Conservation (phyloP, 768 basidiomycete genomes). For the Termitomyces sp. region DNA sequence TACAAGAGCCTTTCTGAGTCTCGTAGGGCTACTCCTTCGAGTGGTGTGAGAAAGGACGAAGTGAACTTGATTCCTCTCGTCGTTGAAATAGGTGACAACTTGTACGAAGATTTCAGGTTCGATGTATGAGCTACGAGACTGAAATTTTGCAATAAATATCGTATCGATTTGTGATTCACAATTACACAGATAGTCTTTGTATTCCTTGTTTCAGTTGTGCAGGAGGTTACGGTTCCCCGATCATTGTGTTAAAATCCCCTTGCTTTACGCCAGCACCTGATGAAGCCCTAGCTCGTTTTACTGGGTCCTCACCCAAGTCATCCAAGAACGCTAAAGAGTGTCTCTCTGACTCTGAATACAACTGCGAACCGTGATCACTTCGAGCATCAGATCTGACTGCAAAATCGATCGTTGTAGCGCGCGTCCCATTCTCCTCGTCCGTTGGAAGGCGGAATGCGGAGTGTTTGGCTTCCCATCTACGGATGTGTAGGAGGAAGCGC, state of each 20-base stretch:
- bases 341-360: neutral
- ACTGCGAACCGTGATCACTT: neutral
- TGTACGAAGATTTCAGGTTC: slow-evolving; percentile 21
- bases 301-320: neutral
- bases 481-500: neutral
- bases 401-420: neutral
- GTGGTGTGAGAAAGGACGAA: neutral
- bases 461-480: neutral
- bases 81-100: neutral
- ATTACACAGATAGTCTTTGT: neutral
- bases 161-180: neutral
- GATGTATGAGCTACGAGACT: slow-evolving; percentile 12
- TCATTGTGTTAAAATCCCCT: too few relatives aligned
- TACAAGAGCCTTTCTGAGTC: neutral
- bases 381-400: neutral
- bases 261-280: neutral
- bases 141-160: neutral
- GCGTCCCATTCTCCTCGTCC: neutral
- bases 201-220: neutral
- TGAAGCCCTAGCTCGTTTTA: neutral
- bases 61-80: slow-evolving; percentile 5
- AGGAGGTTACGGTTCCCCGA: neutral
- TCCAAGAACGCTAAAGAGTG: neutral
- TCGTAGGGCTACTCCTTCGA: neutral
- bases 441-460: neutral